Conservation (phyloP, 495 filamentous ascomycete species). For the Ascobolus immersus region DNA sequence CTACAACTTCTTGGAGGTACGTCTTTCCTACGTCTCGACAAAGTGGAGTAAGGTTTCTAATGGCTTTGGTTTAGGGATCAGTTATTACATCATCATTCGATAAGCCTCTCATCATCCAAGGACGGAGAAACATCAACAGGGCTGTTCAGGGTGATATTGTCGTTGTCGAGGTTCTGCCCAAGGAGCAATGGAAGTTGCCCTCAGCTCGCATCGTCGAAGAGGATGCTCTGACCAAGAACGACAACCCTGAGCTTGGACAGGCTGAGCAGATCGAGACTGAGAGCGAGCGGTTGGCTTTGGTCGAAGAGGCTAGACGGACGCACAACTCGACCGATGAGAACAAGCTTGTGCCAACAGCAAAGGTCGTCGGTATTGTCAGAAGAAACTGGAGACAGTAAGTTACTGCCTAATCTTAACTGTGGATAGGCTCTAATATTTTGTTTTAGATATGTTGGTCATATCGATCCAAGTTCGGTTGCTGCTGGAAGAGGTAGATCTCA, state of each 20-base stretch:
- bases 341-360: constrained; percentile 67
- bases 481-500: constrained; percentile 50
- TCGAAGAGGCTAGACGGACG: constrained; percentile 68
- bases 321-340: constrained; percentile 59
- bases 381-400: constrained; percentile 75
- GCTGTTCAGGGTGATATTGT: constrained; percentile 75
- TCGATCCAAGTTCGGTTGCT: constrained; percentile 64
- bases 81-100: constrained; percentile 77
- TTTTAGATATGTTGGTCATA: constrained; percentile 48
- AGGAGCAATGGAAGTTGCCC: constrained; percentile 87
- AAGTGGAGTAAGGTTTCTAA: neutral
- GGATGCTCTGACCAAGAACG: constrained; percentile 72
- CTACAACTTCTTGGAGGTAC: constrained; percentile 71
- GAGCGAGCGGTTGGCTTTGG: constrained; percentile 57
- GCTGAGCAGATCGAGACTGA: constrained; percentile 52
- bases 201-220: constrained; percentile 91
- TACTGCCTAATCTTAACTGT: neutral
- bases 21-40: neutral
- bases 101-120: constrained; percentile 61
- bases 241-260: constrained; percentile 56
- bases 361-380: constrained; percentile 75
- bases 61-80: constrained; percentile 32
- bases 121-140: constrained; percentile 90
- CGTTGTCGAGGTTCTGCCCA: constrained; percentile 72
- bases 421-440: neutral